phyloP scores from a whole-genome alignment of 257 asterid species.

The Rubia yunnanensis region DNA sequence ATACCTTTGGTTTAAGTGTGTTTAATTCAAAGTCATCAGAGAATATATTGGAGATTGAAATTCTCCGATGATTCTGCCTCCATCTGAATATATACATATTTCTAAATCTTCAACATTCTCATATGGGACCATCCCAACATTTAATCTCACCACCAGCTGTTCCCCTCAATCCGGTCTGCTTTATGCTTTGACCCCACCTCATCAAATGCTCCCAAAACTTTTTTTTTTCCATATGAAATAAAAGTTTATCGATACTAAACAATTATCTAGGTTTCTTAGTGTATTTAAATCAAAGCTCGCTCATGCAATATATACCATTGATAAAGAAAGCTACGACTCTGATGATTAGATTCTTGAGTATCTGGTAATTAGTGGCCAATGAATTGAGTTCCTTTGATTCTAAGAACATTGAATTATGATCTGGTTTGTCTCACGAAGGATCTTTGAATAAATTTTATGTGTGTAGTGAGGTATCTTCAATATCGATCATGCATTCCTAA shows the following conservation, averaged over 20 bases:
- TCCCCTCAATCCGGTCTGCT: conserved; percentile 39
- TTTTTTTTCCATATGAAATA: background rate
- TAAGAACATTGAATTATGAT: background rate
- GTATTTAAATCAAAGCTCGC: background rate
- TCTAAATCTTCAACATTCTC: conserved; percentile 40
- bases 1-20: conserved; percentile 22
- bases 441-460: background rate
- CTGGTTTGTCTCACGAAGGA: background rate
- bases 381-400: background rate
- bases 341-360: conserved; percentile 3
- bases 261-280: no score
- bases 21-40: conserved; percentile 20
- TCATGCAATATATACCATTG: background rate
- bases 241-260: background rate
- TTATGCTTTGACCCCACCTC: conserved; percentile 49
- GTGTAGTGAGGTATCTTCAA: no score
- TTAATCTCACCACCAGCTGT: conserved; percentile 52
- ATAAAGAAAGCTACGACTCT: background rate
- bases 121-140: conserved; percentile 51
- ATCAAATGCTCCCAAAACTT: conserved; percentile 9
- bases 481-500: no score
- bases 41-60: conserved; percentile 66
- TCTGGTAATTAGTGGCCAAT: background rate
- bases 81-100: conserved; percentile 10
- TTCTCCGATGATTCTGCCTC: conserved; percentile 54